Evolutionary conservation across 2,329 filamentous ascomycete species (phyloP).

Genomic region (Aurifilum marmelostoma): DNA sequence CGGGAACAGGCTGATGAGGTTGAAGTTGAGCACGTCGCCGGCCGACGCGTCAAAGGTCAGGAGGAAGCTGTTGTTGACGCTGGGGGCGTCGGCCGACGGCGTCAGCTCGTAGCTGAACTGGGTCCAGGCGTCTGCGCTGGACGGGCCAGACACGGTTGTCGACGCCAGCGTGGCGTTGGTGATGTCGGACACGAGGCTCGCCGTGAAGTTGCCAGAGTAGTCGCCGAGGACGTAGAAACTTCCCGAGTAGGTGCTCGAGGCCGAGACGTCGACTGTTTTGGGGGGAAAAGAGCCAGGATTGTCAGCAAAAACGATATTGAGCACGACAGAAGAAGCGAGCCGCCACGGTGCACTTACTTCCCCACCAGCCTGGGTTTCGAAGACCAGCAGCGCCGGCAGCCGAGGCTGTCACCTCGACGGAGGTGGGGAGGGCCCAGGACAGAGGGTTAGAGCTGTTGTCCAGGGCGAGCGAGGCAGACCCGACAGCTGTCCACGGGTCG

Average conservation of each 20-base stretch:
- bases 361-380: constrained; percentile 28
- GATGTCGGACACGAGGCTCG: constrained; percentile 49
- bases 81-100: constrained; percentile 51
- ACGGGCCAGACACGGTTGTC: constrained; percentile 50
- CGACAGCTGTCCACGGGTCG: constrained; percentile 49
- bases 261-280: constrained; percentile 24
- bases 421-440: constrained; percentile 55
- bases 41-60: constrained; percentile 25
- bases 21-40: constrained; percentile 23
- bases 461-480: constrained; percentile 49
- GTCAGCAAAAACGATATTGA: too few relatives aligned
- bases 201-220: constrained; percentile 52
- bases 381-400: constrained; percentile 22
- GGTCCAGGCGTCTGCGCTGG: constrained; percentile 49
- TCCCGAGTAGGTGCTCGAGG: constrained; percentile 45
- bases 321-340: too few relatives aligned
- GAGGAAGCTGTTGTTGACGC: constrained; percentile 25
- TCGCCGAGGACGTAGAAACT: constrained; percentile 58
- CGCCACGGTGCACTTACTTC: constrained; percentile 20
- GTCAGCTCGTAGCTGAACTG: constrained; percentile 53
- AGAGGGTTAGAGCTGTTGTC: constrained; percentile 51
- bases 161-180: constrained; percentile 50
- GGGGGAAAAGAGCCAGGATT: neutral
- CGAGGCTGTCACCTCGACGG: constrained; percentile 46
- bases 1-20: constrained; percentile 28